Conservation (phyloP, 305 asterid genomes). For the Solanum hybrid region DNA sequence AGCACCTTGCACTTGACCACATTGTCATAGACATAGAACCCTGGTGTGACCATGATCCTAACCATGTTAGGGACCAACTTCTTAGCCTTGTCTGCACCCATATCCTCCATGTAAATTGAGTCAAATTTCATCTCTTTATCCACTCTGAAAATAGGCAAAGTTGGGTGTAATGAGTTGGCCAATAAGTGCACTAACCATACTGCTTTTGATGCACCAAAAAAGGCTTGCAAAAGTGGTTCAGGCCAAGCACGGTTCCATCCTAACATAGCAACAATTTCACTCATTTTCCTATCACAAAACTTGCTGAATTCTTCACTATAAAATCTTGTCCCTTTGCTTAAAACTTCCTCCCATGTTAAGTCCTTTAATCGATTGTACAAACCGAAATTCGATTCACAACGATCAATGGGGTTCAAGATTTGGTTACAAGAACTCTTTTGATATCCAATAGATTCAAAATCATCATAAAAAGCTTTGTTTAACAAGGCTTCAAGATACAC, state of each 20-base stretch:
- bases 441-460: constrained; percentile 59
- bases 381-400: constrained; percentile 61
- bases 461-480: constrained; percentile 61
- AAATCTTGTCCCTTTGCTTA: constrained; percentile 74
- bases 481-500: constrained; percentile 69
- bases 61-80: constrained; percentile 56
- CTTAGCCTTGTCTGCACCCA: constrained; percentile 64
- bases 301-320: constrained; percentile 84
- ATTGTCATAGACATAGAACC: constrained; percentile 78
- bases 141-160: constrained; percentile 68
- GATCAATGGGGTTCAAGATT: constrained; percentile 66
- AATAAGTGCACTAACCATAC: constrained; percentile 89
- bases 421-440: constrained; percentile 34
- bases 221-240: constrained; percentile 77
- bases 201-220: constrained; percentile 73
- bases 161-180: constrained; percentile 83
- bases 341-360: constrained; percentile 81
- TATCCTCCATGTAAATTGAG: constrained; percentile 90
- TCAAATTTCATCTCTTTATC: constrained; percentile 63
- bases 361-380: constrained; percentile 43
- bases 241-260: constrained; percentile 98
- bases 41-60: constrained; percentile 89
- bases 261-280: constrained; percentile 77
- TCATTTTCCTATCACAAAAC: constrained; percentile 92
- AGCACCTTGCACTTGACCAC: constrained; percentile 94